Conservation (phyloP, 2,329 filamentous ascomycete species). For the Nannizziopsis barbatae region DNA sequence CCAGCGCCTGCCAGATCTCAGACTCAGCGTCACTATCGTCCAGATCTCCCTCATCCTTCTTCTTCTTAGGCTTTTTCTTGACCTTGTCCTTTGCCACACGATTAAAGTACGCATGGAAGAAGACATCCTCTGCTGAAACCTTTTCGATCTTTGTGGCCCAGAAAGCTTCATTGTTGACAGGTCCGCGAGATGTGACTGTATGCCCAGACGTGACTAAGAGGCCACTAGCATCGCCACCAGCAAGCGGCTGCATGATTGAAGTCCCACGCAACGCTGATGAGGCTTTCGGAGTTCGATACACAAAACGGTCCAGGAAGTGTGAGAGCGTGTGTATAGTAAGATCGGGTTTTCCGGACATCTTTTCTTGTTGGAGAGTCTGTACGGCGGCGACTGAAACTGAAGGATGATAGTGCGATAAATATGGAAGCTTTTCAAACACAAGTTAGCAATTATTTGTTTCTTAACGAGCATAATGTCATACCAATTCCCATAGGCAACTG, state of each 20-base stretch:
- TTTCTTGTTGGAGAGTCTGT: constrained; percentile 56
- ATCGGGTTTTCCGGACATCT: constrained; percentile 77
- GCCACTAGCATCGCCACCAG: constrained; percentile 49
- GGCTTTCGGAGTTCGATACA: constrained; percentile 85
- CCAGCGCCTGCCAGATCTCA: constrained; percentile 85
- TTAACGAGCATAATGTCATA: constrained; percentile 36
- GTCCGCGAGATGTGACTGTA: constrained; percentile 48
- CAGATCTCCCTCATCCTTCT: constrained; percentile 32
- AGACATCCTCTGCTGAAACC: constrained; percentile 81
- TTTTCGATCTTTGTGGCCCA: constrained; percentile 85
- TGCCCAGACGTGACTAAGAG: constrained; percentile 50
- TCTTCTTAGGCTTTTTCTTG: constrained; percentile 46
- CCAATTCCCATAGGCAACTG: constrained; percentile 85
- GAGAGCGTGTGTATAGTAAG: constrained; percentile 81
- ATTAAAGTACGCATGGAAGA: constrained; percentile 97
- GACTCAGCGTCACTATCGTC: constrained; percentile 51
- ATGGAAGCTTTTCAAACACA: constrained; percentile 41
- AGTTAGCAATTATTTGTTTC: constrained; percentile 11
- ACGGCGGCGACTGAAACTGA: constrained; percentile 77
- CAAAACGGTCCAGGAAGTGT: constrained; percentile 93
- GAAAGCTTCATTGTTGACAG: constrained; percentile 79
- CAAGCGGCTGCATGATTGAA: constrained; percentile 94
- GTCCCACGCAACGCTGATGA: constrained; percentile 56
- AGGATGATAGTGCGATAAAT: constrained; percentile 77
- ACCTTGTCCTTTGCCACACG: constrained; percentile 54